Evolutionary conservation across 306 rosid species (phyloP).

Genomic region (Cucumis cinereus): DNA sequence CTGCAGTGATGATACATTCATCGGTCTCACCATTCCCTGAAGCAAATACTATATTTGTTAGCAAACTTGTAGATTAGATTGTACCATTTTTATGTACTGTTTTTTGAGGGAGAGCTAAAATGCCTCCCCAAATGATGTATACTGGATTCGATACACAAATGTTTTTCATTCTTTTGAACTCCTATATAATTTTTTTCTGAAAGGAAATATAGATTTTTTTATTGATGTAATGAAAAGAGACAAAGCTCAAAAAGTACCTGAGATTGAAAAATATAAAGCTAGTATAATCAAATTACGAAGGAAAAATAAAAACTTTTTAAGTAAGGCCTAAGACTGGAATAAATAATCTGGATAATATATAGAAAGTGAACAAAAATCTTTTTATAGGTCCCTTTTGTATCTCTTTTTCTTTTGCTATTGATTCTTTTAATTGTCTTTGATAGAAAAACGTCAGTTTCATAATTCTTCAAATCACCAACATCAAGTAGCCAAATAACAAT

Average conservation of each 20-base stretch:
- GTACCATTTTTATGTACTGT: neutral
- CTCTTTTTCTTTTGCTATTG: neutral
- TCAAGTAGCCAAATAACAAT: neutral
- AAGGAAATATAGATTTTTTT: no score
- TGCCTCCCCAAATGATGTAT: neutral
- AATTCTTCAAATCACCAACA: neutral
- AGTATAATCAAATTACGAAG: no score
- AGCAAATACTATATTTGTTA: neutral
- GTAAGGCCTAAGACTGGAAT: no score
- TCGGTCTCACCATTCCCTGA: neutral
- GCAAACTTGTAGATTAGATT: neutral
- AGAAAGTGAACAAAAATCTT: no score
- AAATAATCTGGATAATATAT: no score
- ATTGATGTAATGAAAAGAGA: no score
- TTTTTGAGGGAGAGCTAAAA: constrained; percentile 7
- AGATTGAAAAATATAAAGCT: no score
- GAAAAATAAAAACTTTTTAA: no score
- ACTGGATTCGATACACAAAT: neutral
- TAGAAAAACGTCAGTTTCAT: neutral
- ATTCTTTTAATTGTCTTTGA: neutral
- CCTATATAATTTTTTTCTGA: neutral
- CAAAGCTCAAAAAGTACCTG: no score
- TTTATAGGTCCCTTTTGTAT: no score
- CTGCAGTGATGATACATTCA: neutral
- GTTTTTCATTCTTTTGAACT: neutral